Percentiles rank a stretch among this genome's conserved stretches.
Evolutionary conservation across 257 asterid species (phyloP).

Genomic region (Gardenia jasminoides): DNA sequence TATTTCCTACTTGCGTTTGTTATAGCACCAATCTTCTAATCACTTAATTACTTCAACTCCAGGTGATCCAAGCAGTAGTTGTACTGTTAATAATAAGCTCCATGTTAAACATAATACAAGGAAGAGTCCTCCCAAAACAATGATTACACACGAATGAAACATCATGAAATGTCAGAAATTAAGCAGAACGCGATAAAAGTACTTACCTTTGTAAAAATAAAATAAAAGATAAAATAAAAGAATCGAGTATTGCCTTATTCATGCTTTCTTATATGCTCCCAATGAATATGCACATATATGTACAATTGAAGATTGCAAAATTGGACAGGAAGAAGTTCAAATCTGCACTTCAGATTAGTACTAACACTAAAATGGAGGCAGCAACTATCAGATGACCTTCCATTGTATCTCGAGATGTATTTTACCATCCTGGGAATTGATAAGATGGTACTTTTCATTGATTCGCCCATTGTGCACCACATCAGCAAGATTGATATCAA

Average conservation of each 20-base stretch:
- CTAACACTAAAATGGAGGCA: neutral
- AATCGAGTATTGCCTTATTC: neutral
- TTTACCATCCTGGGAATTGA: slow-evolving; percentile 66
- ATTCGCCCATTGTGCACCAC: slow-evolving; percentile 69
- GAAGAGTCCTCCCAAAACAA: too few relatives aligned
- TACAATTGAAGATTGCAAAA: neutral
- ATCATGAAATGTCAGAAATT: too few relatives aligned
- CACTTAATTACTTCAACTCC: too few relatives aligned
- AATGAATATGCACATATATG: too few relatives aligned
- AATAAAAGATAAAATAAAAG: too few relatives aligned
- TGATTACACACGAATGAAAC: neutral
- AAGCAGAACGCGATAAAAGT: neutral
- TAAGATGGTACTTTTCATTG: slow-evolving; percentile 66
- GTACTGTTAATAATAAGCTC: too few relatives aligned
- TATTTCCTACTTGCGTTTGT: too few relatives aligned
- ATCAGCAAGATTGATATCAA: slow-evolving; percentile 62
- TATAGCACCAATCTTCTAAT: too few relatives aligned
- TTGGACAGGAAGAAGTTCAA: neutral
- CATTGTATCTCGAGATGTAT: slow-evolving; percentile 74
- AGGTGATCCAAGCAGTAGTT: too few relatives aligned
- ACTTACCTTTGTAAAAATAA: too few relatives aligned
- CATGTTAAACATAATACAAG: too few relatives aligned
- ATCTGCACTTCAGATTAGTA: neutral
- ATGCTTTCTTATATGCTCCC: too few relatives aligned
- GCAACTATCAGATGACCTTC: slow-evolving; percentile 56